Evolutionary conservation across 345 rosid genomes (phyloP).

Genomic region (Camelina sativa): DNA sequence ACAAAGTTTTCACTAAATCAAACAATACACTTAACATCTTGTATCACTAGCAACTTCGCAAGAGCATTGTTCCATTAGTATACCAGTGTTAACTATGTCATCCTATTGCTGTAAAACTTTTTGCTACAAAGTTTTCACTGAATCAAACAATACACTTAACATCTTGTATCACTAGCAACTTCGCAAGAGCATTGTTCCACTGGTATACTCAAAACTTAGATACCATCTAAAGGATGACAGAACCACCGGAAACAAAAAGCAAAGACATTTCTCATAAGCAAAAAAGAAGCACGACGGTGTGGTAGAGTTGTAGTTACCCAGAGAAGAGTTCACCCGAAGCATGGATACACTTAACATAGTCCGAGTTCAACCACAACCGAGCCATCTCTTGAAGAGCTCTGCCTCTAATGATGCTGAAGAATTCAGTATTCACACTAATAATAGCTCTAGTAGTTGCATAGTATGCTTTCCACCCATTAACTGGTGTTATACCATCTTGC

Average conservation of each 20-base stretch:
- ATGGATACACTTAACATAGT: conserved; percentile 93
- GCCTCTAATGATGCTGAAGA: conserved; percentile 82
- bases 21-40: not conserved
- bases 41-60: conserved; percentile 14
- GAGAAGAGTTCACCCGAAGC: conserved; percentile 82
- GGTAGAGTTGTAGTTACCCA: conserved; percentile 58
- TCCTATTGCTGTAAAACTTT: not conserved
- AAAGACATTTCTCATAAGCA: conserved; percentile 7
- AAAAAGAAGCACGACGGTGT: not conserved
- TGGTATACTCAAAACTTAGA: conserved; percentile 5
- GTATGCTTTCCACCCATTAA: conserved; percentile 95
- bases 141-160: not conserved
- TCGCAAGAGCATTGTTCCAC: not conserved
- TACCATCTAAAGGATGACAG: conserved; percentile 1
- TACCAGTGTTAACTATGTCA: not conserved
- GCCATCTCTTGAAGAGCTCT: conserved; percentile 79
- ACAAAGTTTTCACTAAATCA: not conserved
- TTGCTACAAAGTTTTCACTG: not conserved
- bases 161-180: conserved; percentile 12
- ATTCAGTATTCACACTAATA: conserved; percentile 76
- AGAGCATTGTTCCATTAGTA: not conserved
- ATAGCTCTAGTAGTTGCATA: conserved; percentile 95
- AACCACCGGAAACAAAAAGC: not conserved
- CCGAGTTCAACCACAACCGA: conserved; percentile 82
- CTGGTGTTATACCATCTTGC: conserved; percentile 81